These are phyloP conservation scores for Hypoxylon subgilvum DNA, from an alignment of 495 filamentous ascomycete species.

Conservation along the genomic window DNA sequence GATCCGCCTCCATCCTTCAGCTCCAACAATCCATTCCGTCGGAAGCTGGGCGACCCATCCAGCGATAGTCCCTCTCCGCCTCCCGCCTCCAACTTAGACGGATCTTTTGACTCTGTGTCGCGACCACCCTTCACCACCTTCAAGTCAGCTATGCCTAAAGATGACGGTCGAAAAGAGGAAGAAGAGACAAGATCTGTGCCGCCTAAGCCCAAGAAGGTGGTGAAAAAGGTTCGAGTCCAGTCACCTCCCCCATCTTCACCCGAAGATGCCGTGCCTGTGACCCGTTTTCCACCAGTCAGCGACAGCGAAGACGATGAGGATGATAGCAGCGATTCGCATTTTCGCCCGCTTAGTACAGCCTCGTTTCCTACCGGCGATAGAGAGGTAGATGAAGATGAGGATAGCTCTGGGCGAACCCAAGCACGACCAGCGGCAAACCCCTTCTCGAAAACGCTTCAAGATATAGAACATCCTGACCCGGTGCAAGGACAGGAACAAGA, in stretches of 20 bases:
- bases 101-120: slow-evolving; percentile 20
- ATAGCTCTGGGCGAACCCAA: slow-evolving; percentile 3
- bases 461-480: slow-evolving; percentile 50
- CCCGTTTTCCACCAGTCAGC: slow-evolving; percentile 40
- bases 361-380: slow-evolving; percentile 10
- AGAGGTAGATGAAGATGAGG: not conserved
- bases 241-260: slow-evolving; percentile 61
- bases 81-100: slow-evolving; percentile 19
- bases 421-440: slow-evolving; percentile 53
- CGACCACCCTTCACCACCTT: slow-evolving; percentile 39
- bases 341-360: slow-evolving; percentile 37
- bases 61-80: slow-evolving; percentile 13
- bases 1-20: slow-evolving; percentile 42
- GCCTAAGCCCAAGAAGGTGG: slow-evolving; percentile 54
- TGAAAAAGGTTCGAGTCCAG: slow-evolving; percentile 63
- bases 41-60: slow-evolving; percentile 39
- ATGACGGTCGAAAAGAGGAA: slow-evolving; percentile 20
- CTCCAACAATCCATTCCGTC: slow-evolving; percentile 58
- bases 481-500: slow-evolving; percentile 21
- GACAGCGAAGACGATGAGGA: slow-evolving; percentile 29
- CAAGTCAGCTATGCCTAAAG: slow-evolving; percentile 33
- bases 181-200: slow-evolving; percentile 37
- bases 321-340: slow-evolving; percentile 29
- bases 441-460: slow-evolving; percentile 55
- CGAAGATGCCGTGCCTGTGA: slow-evolving; percentile 42